These are phyloP conservation scores for Blastobotrys attinorum DNA, from an alignment of 805 yeast genomes.

Conservation along the genomic window DNA sequence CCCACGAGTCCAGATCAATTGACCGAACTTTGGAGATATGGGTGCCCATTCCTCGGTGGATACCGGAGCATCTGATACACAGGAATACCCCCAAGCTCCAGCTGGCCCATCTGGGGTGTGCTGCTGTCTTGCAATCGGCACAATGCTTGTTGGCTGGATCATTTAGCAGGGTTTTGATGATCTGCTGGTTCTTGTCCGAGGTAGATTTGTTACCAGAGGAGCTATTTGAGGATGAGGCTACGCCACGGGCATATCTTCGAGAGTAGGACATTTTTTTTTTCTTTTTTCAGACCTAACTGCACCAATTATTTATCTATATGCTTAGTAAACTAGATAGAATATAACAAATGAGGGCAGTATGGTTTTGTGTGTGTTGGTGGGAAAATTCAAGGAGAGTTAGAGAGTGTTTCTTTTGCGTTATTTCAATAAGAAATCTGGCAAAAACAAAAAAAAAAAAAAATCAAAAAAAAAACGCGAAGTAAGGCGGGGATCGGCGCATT, in stretches of 20 bases:
- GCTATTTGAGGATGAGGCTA: conserved; percentile 5
- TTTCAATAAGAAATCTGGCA: too few species aligned
- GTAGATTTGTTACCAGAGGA: conserved; percentile 21
- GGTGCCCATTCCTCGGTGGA: conserved; percentile 91
- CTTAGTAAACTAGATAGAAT: too few species aligned
- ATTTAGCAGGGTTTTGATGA: conserved; percentile 63
- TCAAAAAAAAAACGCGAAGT: too few species aligned
- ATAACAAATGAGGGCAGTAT: too few species aligned
- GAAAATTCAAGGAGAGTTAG: too few species aligned
- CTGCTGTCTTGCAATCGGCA: conserved; percentile 84
- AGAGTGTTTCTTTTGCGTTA: too few species aligned
- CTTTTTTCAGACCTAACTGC: too few species aligned
- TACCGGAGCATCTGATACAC: conserved; percentile 87
- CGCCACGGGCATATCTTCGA: conserved; percentile 7
- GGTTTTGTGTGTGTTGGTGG: too few species aligned
- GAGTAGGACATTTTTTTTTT: not conserved
- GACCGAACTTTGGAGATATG: conserved; percentile 90
- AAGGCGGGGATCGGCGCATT: too few species aligned
- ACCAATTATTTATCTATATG: too few species aligned
- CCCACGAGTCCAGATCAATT: conserved; percentile 94
- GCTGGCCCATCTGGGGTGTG: conserved; percentile 96
- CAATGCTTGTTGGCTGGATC: conserved; percentile 74
- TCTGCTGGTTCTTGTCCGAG: conserved; percentile 53
- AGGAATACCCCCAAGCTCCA: conserved; percentile 92
- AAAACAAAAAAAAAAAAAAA: too few species aligned